Conservation (phyloP, 768 basidiomycete species). For the Lanmaoa pseudosensibilis region DNA sequence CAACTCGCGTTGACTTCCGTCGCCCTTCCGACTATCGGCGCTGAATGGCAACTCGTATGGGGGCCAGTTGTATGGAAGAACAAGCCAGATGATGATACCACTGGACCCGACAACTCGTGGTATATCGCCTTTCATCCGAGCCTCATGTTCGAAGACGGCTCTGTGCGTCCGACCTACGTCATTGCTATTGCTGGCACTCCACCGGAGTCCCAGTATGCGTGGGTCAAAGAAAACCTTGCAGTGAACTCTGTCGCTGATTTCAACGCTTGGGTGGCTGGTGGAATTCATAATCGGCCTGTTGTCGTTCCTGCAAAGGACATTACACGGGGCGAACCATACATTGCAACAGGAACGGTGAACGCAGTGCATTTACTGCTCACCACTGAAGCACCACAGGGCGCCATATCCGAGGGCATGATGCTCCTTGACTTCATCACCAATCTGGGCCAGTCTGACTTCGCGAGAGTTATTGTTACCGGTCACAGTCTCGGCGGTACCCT, state of each 20-base stretch:
- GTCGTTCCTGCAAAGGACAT: not conserved
- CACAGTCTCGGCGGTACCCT: constrained; percentile 14
- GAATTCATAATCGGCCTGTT: not conserved
- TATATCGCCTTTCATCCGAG: constrained; percentile 11
- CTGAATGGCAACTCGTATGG: constrained; percentile 11
- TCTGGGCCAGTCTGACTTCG: not conserved
- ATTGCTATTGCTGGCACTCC: constrained; percentile 18
- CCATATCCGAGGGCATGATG: not conserved
- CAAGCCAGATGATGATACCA: not conserved
- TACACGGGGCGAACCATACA: not conserved
- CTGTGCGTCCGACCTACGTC: constrained; percentile 5
- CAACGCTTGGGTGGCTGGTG: constrained; percentile 3
- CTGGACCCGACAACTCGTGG: constrained; percentile 18
- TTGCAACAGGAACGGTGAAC: not conserved
- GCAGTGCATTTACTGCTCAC: constrained; percentile 5
- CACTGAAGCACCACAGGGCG: not conserved
- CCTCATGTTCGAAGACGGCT: constrained; percentile 13
- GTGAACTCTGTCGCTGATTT: constrained; percentile 13
- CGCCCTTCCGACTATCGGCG: not conserved
- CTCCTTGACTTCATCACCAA: constrained; percentile 7
- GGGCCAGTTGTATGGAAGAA: constrained; percentile 19
- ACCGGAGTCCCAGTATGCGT: not conserved
- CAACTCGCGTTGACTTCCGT: not conserved
- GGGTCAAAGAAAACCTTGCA: constrained; percentile 1
- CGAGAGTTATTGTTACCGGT: constrained; percentile 9